Percentiles rank a stretch among this genome's conserved stretches.
Conservation (phyloP, 441 rosid species). For the Populus hybrid region DNA sequence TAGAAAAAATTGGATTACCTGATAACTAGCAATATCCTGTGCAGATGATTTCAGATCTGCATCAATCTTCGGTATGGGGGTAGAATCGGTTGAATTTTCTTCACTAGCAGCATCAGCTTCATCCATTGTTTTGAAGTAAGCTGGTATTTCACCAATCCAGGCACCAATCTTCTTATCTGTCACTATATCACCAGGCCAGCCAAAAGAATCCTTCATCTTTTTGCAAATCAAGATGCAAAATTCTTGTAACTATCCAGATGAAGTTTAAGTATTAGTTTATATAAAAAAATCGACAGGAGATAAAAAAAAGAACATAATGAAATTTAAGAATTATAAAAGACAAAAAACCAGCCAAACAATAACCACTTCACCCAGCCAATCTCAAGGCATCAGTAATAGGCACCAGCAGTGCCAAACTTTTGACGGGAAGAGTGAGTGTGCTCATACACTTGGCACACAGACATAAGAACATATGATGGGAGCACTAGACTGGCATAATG, state of each 20-base stretch:
- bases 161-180: conserved; percentile 44
- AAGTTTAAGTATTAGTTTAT: conserved; percentile 20
- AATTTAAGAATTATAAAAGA: background rate
- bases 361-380: background rate
- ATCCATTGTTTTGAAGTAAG: conserved; percentile 42
- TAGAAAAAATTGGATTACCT: conserved; percentile 37
- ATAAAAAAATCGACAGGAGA: background rate
- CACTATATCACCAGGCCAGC: conserved; percentile 53
- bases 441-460: background rate
- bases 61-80: conserved; percentile 32
- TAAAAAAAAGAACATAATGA: conserved; percentile 7
- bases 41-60: conserved; percentile 52
- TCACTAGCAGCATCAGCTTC: conserved; percentile 33
- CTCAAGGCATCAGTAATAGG: background rate
- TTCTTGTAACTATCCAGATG: conserved; percentile 46
- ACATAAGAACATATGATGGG: background rate
- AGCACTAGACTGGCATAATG: background rate
- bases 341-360: background rate
- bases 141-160: conserved; percentile 69
- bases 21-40: conserved; percentile 70
- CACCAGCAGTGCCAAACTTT: background rate
- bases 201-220: conserved; percentile 60
- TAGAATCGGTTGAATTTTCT: conserved; percentile 32
- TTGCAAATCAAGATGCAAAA: conserved; percentile 40
- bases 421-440: background rate